Evolutionary conservation across 306 rosid species (phyloP).

Genomic region (Cicer judaicum): DNA sequence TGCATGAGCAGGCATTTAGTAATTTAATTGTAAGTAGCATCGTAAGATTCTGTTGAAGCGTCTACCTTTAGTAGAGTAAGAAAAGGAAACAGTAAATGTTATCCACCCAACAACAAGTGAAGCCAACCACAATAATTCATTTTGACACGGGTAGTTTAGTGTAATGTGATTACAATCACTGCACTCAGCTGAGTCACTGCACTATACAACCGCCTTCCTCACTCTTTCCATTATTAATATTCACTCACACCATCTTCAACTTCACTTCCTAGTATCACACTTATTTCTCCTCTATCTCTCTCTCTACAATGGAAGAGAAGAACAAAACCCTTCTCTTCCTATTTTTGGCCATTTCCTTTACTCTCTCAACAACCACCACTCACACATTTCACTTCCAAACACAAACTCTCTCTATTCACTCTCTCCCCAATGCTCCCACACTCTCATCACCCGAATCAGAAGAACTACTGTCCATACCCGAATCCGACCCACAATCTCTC

Average conservation of each 20-base stretch:
- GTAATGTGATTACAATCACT: too few species aligned
- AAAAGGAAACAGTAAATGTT: too few species aligned
- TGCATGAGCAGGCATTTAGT: too few species aligned
- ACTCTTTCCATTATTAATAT: not conserved
- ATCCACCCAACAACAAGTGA: too few species aligned
- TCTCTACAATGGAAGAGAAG: conserved; percentile 52
- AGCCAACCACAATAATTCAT: too few species aligned
- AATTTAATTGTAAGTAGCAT: too few species aligned
- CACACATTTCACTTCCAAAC: conserved; percentile 47
- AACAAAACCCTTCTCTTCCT: conserved; percentile 38
- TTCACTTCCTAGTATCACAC: not conserved
- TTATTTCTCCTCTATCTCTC: not conserved
- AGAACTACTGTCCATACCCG: not conserved
- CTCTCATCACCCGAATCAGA: conserved; percentile 60
- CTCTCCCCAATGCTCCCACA: conserved; percentile 59
- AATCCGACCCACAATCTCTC: conserved; percentile 43
- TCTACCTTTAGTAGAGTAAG: too few species aligned
- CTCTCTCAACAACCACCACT: conserved; percentile 43
- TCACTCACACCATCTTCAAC: not conserved
- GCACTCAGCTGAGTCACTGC: too few species aligned
- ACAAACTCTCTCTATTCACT: conserved; percentile 48
- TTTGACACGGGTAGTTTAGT: too few species aligned
- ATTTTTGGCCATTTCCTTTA: conserved; percentile 41
- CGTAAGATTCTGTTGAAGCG: too few species aligned
- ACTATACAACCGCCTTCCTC: too few species aligned